phyloP scores from a whole-genome alignment of 2,329 filamentous ascomycete genomes.

The Diaporthe eres region DNA sequence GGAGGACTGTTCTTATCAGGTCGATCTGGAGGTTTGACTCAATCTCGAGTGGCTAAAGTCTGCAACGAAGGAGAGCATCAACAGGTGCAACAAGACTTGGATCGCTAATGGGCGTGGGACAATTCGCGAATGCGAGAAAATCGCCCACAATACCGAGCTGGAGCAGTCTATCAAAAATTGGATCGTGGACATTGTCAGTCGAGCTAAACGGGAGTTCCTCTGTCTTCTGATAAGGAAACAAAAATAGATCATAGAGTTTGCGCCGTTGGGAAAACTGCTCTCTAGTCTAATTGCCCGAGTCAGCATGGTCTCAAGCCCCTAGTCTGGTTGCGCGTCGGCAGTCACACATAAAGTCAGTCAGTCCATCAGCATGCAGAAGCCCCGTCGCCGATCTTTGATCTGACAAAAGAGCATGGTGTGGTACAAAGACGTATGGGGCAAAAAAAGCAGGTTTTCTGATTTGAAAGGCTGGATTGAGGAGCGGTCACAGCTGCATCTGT shows the following conservation, averaged over 20 bases:
- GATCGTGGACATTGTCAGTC: not conserved
- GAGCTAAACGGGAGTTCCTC: not conserved
- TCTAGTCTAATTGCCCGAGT: not conserved
- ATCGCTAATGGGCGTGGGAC: too few relatives aligned
- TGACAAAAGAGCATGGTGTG: slow-evolving; percentile 7
- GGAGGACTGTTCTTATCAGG: not conserved
- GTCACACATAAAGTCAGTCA: slow-evolving; percentile 1
- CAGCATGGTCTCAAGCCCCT: slow-evolving; percentile 4
- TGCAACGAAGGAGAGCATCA: too few relatives aligned
- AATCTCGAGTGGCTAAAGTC: not conserved
- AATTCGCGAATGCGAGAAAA: too few relatives aligned
- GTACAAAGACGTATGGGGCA: not conserved
- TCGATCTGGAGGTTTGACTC: not conserved
- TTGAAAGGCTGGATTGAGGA: not conserved
- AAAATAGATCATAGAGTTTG: not conserved
- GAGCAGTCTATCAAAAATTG: not conserved
- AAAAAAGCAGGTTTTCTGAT: slow-evolving; percentile 9
- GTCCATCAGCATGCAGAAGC: not conserved
- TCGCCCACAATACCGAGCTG: not conserved
- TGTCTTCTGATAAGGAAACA: too few relatives aligned
- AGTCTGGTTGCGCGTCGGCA: slow-evolving; percentile 14
- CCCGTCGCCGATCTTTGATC: slow-evolving; percentile 1
- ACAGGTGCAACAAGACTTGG: too few relatives aligned
- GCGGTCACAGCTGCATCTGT: not conserved
- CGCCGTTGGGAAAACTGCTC: not conserved